These are phyloP conservation scores for Nymphaea colorata DNA, from an alignment of 164 flowering plant species.

Conservation along the genomic window DNA sequence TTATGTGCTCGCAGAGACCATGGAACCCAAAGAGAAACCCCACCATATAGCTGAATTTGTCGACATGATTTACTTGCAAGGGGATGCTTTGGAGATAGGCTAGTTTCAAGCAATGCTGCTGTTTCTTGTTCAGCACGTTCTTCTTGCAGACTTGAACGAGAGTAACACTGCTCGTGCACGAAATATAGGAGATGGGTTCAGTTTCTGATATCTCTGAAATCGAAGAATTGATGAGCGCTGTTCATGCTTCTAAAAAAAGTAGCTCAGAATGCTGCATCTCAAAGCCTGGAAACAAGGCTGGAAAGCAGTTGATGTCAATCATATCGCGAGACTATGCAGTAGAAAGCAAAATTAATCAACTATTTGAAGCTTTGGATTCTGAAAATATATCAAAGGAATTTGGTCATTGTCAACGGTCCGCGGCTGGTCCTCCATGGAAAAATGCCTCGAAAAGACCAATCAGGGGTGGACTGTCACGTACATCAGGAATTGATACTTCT, in stretches of 20 bases:
- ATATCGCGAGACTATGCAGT: conserved; percentile 25
- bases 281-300: conserved; percentile 13
- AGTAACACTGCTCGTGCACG: no score
- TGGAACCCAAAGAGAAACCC: no score
- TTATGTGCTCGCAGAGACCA: no score
- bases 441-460: conserved; percentile 62
- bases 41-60: no score
- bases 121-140: no score
- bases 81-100: no score
- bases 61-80: no score
- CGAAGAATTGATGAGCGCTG: conserved; percentile 21
- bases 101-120: no score
- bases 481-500: conserved; percentile 60
- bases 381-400: conserved; percentile 22
- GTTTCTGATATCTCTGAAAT: conserved; percentile 42
- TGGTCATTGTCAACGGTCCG: conserved; percentile 15
- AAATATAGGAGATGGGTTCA: conserved; percentile 23
- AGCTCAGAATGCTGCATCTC: conserved; percentile 9
- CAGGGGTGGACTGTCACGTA: conserved; percentile 33
- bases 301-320: conserved; percentile 11
- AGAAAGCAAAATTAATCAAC: conserved; percentile 53
- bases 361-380: conserved; percentile 43
- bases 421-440: conserved; percentile 22
- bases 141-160: no score
- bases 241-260: conserved; percentile 11